Conservation (phyloP, 257 asterid species). For the Asclepias syriaca region DNA sequence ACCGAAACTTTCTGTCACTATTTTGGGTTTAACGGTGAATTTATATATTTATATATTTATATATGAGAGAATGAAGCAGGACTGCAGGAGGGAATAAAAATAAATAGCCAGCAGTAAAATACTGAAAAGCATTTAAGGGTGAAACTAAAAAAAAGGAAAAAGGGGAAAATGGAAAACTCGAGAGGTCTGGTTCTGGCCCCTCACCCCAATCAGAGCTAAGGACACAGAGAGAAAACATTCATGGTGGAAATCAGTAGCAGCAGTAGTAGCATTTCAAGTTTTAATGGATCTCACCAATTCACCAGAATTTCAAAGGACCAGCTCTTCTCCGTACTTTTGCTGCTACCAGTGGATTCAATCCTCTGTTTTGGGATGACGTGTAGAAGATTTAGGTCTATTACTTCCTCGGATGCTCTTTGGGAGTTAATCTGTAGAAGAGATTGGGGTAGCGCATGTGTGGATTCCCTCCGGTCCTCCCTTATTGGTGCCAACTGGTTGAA, state of each 20-base stretch:
- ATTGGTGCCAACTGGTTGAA: conserved; percentile 47
- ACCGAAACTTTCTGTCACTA: not conserved
- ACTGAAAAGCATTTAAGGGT: not conserved
- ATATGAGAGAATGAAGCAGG: too few relatives aligned
- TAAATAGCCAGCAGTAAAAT: not conserved
- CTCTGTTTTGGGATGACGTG: conserved; percentile 60
- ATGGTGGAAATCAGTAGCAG: conserved; percentile 52
- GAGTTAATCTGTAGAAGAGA: conserved; percentile 79
- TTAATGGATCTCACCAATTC: conserved; percentile 40
- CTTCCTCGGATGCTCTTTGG: conserved; percentile 73
- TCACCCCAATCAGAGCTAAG: conserved; percentile 7
- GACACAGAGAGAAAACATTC: conserved; percentile 19
- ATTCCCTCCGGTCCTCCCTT: conserved; percentile 33
- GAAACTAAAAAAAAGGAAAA: not conserved
- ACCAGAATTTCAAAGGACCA: conserved; percentile 59
- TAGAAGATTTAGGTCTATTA: conserved; percentile 51
- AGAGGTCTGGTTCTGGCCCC: not conserved
- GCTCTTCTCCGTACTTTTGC: conserved; percentile 60
- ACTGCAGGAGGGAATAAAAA: too few relatives aligned
- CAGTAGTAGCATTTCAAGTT: conserved; percentile 7
- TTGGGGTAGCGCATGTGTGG: conserved; percentile 55
- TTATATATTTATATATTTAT: too few relatives aligned
- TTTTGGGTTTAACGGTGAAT: not conserved
- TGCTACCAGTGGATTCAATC: conserved; percentile 69
- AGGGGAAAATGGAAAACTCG: not conserved